Conservation (phyloP, 2,329 filamentous ascomycete species). For the Parastagonospora avenae region DNA sequence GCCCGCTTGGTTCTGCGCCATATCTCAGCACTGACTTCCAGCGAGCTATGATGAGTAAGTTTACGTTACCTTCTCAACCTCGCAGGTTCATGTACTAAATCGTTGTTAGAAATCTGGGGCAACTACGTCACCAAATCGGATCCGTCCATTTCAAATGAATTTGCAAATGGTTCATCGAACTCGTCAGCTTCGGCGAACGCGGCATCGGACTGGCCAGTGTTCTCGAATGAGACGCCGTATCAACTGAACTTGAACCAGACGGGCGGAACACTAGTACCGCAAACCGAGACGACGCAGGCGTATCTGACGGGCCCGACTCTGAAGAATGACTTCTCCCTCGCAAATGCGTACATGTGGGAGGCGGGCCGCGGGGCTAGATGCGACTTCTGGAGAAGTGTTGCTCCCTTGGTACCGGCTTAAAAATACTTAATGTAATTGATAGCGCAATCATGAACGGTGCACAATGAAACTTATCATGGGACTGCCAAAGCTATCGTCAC, state of each 20-base stretch:
- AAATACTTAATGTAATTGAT: no score
- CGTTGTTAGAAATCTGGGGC: conserved; percentile 19
- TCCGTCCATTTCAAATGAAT: conserved; percentile 13
- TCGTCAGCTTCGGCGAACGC: background rate
- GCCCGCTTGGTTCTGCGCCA: conserved; percentile 11
- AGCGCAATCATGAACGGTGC: no score
- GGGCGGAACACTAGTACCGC: conserved; percentile 10
- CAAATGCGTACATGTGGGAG: conserved; percentile 30
- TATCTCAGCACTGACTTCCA: conserved; percentile 9
- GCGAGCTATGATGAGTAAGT: conserved; percentile 1
- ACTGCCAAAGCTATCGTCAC: no score
- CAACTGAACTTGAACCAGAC: conserved; percentile 27
- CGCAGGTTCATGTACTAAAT: background rate
- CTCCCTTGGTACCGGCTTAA: background rate
- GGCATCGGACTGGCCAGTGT: conserved; percentile 19
- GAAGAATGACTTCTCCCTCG: conserved; percentile 17
- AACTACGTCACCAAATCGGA: conserved; percentile 18
- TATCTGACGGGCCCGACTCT: conserved; percentile 14
- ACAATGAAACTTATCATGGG: no score
- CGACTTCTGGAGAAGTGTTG: conserved; percentile 27
- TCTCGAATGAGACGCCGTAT: conserved; percentile 2
- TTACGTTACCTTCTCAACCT: background rate
- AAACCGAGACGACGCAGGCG: background rate
- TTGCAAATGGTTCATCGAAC: conserved; percentile 12
- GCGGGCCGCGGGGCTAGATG: conserved; percentile 25